Conservation (phyloP, 768 basidiomycete genomes). For the Punctularia strigosozonata region DNA sequence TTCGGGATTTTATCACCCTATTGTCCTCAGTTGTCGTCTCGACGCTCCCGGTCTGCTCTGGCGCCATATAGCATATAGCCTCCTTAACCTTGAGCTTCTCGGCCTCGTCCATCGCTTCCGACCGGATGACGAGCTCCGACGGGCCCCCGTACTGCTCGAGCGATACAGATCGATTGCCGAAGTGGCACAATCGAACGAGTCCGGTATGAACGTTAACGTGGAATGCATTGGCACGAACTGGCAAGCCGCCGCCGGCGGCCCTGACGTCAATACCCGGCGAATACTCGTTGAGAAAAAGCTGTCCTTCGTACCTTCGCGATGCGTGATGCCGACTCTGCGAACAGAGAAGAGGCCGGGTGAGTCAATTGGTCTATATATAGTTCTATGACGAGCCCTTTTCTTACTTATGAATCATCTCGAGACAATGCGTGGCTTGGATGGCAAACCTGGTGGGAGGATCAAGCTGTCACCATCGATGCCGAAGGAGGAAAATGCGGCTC, state of each 20-base stretch:
- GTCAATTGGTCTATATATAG: background rate
- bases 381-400: slow-evolving; percentile 6
- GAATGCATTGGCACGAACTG: slow-evolving; percentile 68
- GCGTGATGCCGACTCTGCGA: slow-evolving; percentile 41
- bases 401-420: slow-evolving; percentile 55
- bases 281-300: background rate
- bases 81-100: slow-evolving; percentile 66
- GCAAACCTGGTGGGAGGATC: slow-evolving; percentile 40
- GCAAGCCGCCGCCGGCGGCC: background rate
- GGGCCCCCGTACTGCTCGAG: slow-evolving; percentile 63
- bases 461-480: slow-evolving; percentile 2
- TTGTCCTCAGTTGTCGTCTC: slow-evolving; percentile 65
- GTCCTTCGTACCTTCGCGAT: slow-evolving; percentile 45
- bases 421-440: slow-evolving; percentile 61
- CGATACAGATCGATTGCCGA: slow-evolving; percentile 63
- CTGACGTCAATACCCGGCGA: background rate
- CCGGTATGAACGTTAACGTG: slow-evolving; percentile 63
- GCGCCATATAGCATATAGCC: slow-evolving; percentile 63
- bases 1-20: too few species aligned
- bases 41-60: slow-evolving; percentile 66
- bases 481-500: background rate
- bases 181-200: slow-evolving; percentile 59
- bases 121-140: slow-evolving; percentile 50
- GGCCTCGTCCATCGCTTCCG: slow-evolving; percentile 37
- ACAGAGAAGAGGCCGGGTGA: slow-evolving; percentile 7